Evolutionary conservation across 1,284 basidiomycete genomes (phyloP), one percentile per base, ranked within the genome.

Genomic region (Leccinum glutinopallens): DNA sequence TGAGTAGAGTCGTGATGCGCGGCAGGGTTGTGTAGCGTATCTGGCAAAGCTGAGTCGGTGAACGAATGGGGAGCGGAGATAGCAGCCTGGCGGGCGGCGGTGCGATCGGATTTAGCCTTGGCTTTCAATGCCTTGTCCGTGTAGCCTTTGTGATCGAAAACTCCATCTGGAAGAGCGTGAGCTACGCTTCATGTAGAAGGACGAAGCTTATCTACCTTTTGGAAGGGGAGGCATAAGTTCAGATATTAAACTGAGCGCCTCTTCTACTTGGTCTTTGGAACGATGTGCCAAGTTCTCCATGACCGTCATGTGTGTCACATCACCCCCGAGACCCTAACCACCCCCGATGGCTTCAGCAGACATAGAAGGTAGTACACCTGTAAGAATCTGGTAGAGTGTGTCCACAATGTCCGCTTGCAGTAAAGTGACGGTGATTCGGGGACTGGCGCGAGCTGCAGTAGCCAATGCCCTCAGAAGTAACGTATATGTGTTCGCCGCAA

Each of bases 261-360:
- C 96, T 77, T 97, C 95, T 6, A 98, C 87, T 76, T 97, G 96
- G 69, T 98, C 97, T 79, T 98, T 98, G 10, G 97, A 93, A 46
- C 96, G 86, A 76, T 98, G 95, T 0, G 96, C 95, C 41, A 99
- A 81, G 75, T 97, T 98, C 79, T 98, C 94, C 87, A 98, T 93
- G 41, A 99, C 93, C 7, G 94, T 92, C 93, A 98, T 96, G 76
- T 98, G 96, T 4, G 93, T 92, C 7, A 96, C 77, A 25, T 93
- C 92, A 41, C 92, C 92, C 33, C 91, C 92, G 2, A 94, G 78
- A 9, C 92, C 92, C 75, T 94, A 92, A 2, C 88, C 66, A 4
- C 51, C 87, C 25, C 79, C 80, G 73, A 91, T 87, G 70, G 91
- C 90, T 41, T 82, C 83, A 43, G 77, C 80, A 19, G 82, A 81